Percentiles rank a stretch among this genome's conserved stretches.
These are phyloP conservation scores for Artemisia annua DNA, from an alignment of 129 eudicot species.

Conservation along the genomic window DNA sequence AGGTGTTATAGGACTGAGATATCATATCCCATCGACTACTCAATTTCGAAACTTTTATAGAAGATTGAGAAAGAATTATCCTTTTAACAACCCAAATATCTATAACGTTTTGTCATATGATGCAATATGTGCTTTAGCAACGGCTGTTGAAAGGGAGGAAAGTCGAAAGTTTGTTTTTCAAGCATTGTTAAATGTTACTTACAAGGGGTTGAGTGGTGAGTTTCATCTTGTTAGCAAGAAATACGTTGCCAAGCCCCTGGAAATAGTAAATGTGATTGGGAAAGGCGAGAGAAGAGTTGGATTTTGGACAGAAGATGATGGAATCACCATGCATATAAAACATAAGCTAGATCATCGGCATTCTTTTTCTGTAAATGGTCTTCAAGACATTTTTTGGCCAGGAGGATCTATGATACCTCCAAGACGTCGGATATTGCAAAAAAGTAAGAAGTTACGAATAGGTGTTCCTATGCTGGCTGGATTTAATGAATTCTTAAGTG, in stretches of 20 bases:
- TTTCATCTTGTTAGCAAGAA: constrained; percentile 23
- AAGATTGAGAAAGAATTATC: constrained; percentile 27
- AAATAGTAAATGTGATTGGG: constrained; percentile 7
- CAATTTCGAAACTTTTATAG: constrained; percentile 21
- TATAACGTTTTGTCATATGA: constrained; percentile 65
- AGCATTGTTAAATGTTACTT: not conserved
- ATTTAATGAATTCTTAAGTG: constrained; percentile 14
- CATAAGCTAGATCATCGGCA: not conserved
- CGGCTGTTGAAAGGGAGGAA: constrained; percentile 32
- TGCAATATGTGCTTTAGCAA: constrained; percentile 52
- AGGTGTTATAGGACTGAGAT: constrained; percentile 52
- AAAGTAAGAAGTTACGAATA: constrained; percentile 30
- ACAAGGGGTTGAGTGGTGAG: constrained; percentile 34
- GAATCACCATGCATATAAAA: constrained; percentile 19
- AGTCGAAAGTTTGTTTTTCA: not conserved
- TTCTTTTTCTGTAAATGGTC: not conserved
- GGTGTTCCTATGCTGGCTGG: constrained; percentile 19
- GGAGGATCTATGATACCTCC: constrained; percentile 22
- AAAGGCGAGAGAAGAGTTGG: not conserved
- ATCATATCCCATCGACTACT: constrained; percentile 35
- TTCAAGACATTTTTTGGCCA: constrained; percentile 31
- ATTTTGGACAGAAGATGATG: constrained; percentile 40
- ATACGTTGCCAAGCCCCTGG: constrained; percentile 5
- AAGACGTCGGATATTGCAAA: constrained; percentile 33
- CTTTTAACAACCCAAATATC: constrained; percentile 16